Conservation (phyloP, 306 rosid species). For the Sophora flavescens region DNA sequence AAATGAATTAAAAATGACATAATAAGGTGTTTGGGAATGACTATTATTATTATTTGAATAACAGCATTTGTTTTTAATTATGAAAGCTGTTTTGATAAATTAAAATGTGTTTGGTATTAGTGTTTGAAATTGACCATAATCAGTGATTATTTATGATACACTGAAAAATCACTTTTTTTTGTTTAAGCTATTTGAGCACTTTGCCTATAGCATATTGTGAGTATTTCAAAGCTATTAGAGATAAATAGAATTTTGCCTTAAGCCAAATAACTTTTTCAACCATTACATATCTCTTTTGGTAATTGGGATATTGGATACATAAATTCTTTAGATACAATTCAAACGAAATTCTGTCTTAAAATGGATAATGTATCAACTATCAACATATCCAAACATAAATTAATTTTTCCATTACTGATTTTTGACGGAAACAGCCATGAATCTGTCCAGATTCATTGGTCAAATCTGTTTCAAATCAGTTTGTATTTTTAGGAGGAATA, state of each 20-base stretch:
- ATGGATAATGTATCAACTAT: neutral
- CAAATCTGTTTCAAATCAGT: no score
- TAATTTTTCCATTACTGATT: no score
- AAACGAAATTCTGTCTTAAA: neutral
- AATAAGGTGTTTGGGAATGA: neutral
- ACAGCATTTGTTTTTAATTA: neutral
- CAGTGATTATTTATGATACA: neutral
- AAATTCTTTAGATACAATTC: neutral
- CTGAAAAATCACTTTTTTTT: no score
- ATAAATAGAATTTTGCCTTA: neutral
- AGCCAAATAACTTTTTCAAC: neutral
- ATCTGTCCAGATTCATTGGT: no score
- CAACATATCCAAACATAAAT: no score
- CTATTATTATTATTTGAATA: constrained; percentile 21
- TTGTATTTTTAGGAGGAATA: no score
- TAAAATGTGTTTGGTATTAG: constrained; percentile 10
- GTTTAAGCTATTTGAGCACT: neutral
- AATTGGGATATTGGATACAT: neutral
- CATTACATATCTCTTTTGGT: neutral
- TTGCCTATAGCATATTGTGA: neutral
- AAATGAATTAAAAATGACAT: constrained; percentile 36
- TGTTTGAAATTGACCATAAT: constrained; percentile 7
- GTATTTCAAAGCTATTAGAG: neutral
- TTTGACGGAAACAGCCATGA: no score
- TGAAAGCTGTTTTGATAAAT: neutral